Percentiles rank a stretch among this genome's conserved stretches.
phyloP scores from a whole-genome alignment of 2,329 filamentous ascomycete species.

The Chlorencoelia australis region DNA sequence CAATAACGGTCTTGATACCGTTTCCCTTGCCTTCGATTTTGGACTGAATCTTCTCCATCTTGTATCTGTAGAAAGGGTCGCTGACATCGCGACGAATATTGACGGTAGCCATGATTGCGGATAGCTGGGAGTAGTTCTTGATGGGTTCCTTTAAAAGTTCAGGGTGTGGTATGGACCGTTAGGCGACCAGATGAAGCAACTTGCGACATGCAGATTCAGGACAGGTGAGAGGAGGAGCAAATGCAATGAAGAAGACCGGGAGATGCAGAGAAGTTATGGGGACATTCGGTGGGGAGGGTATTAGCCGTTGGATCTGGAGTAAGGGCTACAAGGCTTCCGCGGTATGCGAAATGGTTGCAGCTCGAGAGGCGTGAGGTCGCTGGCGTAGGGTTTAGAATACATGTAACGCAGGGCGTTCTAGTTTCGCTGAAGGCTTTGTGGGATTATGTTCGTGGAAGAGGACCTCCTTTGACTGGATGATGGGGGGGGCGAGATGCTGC shows the following conservation, averaged over 20 bases:
- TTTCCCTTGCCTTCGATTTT: conserved; percentile 99
- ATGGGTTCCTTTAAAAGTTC: conserved; percentile 11
- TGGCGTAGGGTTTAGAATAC: conserved; percentile 45
- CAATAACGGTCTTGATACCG: conserved; percentile 97
- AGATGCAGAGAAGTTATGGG: conserved; percentile 34
- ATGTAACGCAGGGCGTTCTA: conserved; percentile 30
- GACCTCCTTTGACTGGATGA: no score
- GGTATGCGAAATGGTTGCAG: conserved; percentile 95
- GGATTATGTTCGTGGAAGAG: conserved; percentile 14
- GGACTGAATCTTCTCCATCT: conserved; percentile 98
- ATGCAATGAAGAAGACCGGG: conserved; percentile 41
- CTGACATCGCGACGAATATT: conserved; percentile 97
- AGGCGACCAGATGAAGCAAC: conserved; percentile 27
- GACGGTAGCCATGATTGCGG: conserved; percentile 84
- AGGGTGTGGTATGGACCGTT: conserved; percentile 14
- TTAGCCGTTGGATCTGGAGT: conserved; percentile 92
- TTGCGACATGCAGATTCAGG: conserved; percentile 32
- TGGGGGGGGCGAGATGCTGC: no score
- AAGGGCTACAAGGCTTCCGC: conserved; percentile 85
- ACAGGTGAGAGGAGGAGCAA: conserved; percentile 31
- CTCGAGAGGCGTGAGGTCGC: conserved; percentile 90
- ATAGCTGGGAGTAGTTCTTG: conserved; percentile 11
- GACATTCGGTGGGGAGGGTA: conserved; percentile 26
- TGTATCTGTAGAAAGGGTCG: conserved; percentile 99
- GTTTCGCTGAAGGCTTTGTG: conserved; percentile 25